Percentiles rank a stretch among this genome's conserved stretches.
Evolutionary conservation across 2,329 filamentous ascomycete species (phyloP).

Genomic region (Aureobasidium pullulans): DNA sequence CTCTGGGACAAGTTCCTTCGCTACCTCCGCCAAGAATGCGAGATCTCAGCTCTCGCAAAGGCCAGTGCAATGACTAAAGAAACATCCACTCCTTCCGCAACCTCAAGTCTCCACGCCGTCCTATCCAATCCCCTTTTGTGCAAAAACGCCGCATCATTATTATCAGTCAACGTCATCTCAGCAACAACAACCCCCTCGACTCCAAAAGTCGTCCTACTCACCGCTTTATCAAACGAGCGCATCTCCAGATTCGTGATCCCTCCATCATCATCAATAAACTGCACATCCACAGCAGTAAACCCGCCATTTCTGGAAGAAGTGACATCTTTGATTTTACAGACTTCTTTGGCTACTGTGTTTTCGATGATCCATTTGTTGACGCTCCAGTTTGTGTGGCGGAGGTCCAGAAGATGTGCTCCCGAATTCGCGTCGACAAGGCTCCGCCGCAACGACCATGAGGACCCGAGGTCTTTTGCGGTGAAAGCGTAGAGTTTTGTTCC

Average conservation of each 20-base stretch:
- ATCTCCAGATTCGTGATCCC: neutral
- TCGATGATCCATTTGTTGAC: neutral
- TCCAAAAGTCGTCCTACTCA: neutral
- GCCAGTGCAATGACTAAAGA: neutral
- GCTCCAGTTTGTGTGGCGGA: neutral
- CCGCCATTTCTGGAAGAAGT: neutral
- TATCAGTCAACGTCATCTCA: neutral
- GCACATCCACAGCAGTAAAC: neutral
- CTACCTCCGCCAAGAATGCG: neutral
- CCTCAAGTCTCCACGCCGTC: neutral
- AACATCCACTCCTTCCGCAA: neutral
- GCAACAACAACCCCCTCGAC: neutral
- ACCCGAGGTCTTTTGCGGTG: neutral
- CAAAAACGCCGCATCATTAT: neutral
- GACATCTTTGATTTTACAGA: neutral
- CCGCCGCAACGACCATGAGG: neutral
- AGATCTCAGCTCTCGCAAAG: neutral
- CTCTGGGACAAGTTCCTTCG: accelerated
- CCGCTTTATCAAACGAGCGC: neutral
- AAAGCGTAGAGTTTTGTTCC: neutral
- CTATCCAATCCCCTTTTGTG: neutral
- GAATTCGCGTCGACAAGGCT: neutral
- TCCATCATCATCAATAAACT: neutral
- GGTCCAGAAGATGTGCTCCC: neutral
- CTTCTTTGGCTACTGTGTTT: neutral